These are phyloP conservation scores for Schoenoplectus triqueter DNA, from an alignment of 202 grass and related monocot species.

Conservation along the genomic window DNA sequence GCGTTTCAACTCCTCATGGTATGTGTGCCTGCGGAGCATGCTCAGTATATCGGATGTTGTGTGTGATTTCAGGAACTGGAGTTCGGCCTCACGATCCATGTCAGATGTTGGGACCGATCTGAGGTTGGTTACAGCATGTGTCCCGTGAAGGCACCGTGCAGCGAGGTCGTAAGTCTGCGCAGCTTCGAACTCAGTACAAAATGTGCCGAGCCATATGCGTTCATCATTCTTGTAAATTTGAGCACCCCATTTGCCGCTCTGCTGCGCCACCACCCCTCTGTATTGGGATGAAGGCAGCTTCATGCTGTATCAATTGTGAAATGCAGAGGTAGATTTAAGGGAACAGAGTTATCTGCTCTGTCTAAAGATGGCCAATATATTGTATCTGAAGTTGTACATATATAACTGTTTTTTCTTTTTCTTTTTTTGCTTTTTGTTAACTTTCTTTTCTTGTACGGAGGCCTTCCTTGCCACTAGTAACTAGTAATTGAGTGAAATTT, in stretches of 20 bases:
- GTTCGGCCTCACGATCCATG: background rate
- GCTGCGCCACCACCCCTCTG: background rate
- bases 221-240: constrained; percentile 11
- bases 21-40: background rate
- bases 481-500: background rate
- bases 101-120: background rate
- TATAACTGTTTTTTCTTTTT: background rate
- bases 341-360: background rate
- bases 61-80: background rate
- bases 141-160: background rate
- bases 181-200: background rate
- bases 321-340: background rate
- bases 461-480: background rate
- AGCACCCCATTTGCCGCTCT: constrained; percentile 20
- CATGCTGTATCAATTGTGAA: background rate
- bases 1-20: constrained; percentile 1
- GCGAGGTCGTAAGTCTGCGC: background rate
- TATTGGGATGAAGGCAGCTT: background rate
- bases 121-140: background rate
- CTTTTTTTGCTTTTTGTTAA: background rate
- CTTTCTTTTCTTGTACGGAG: background rate
- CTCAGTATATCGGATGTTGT: background rate
- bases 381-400: background rate
- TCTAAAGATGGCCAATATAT: background rate
- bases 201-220: constrained; percentile 15